These are phyloP conservation scores for Avena insularis DNA, from an alignment of 176 grass and related monocot genomes.

Conservation along the genomic window DNA sequence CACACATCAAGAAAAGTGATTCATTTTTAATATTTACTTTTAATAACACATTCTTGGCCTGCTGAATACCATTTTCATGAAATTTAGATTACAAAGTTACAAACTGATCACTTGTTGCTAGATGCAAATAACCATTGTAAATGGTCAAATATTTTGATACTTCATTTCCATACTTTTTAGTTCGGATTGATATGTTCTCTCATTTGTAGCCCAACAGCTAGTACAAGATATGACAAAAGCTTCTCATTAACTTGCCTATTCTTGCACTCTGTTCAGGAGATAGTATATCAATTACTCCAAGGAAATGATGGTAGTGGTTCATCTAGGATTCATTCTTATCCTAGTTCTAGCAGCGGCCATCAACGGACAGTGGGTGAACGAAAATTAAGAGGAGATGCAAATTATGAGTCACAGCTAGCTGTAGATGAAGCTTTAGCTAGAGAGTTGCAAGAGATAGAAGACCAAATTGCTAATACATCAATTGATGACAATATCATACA, in stretches of 20 bases:
- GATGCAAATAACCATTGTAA: constrained; percentile 10
- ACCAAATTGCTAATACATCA: constrained; percentile 54
- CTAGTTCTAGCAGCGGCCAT: constrained; percentile 47
- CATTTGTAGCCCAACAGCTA: background rate
- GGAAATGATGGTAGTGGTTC: constrained; percentile 47
- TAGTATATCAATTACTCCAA: constrained; percentile 70
- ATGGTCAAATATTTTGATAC: background rate
- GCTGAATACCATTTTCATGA: background rate
- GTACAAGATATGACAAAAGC: constrained; percentile 10
- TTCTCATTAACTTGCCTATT: constrained; percentile 29
- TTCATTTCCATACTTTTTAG: background rate
- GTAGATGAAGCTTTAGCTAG: constrained; percentile 84
- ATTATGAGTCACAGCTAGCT: constrained; percentile 57
- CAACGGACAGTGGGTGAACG: constrained; percentile 12
- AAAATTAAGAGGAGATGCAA: constrained; percentile 40
- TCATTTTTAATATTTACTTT: background rate
- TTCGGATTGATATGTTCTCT: background rate
- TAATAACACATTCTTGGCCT: background rate
- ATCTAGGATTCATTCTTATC: constrained; percentile 44
- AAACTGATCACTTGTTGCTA: background rate
- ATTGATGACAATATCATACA: constrained; percentile 37
- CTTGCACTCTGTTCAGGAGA: constrained; percentile 59
- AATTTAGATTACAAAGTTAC: background rate
- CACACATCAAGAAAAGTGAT: background rate
- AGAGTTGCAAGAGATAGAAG: constrained; percentile 71